Conservation (phyloP, 2,329 filamentous ascomycete genomes). For the Teratosphaeria nubilosa region DNA sequence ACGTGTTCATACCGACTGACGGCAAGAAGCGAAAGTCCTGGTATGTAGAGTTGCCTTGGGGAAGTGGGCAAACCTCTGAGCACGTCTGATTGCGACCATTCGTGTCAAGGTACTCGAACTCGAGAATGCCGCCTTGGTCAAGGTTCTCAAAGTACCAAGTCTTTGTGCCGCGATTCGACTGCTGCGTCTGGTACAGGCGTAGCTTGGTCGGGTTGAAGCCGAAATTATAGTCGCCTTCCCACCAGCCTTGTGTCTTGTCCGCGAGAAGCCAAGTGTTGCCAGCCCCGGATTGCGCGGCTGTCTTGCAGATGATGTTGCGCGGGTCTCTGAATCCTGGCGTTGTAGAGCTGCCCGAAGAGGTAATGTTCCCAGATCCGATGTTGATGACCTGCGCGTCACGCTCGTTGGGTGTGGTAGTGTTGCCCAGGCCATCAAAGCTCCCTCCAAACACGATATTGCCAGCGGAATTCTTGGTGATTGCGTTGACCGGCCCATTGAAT, state of each 20-base stretch:
- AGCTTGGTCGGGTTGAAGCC: slow-evolving; percentile 80
- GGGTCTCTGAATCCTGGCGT: slow-evolving; percentile 62
- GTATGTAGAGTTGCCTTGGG: slow-evolving; percentile 54
- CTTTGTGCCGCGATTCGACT: slow-evolving; percentile 71
- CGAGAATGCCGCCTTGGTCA: slow-evolving; percentile 87
- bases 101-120: slow-evolving; percentile 77
- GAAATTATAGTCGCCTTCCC: slow-evolving; percentile 74
- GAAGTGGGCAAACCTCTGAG: slow-evolving; percentile 76
- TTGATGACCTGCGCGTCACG: slow-evolving; percentile 71
- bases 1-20: slow-evolving; percentile 72
- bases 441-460: slow-evolving; percentile 89
- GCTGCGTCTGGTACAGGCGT: slow-evolving; percentile 76
- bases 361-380: slow-evolving; percentile 65
- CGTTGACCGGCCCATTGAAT: slow-evolving; percentile 84
- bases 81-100: slow-evolving; percentile 60
- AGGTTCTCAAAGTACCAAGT: slow-evolving; percentile 78
- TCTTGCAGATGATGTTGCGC: slow-evolving; percentile 72
- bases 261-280: slow-evolving; percentile 75
- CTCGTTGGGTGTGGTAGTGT: slow-evolving; percentile 57
- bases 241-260: slow-evolving; percentile 67
- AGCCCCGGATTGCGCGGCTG: slow-evolving; percentile 52
- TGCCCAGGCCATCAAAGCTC: slow-evolving; percentile 77
- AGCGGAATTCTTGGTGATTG: slow-evolving; percentile 69
- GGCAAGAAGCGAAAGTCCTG: slow-evolving; percentile 94
- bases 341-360: slow-evolving; percentile 52